A percentile compares a stretch with the other conserved stretches of the same genome.
These are phyloP conservation scores for Flaveria robusta DNA, from an alignment of 129 eudicot species.

Conservation along the genomic window DNA sequence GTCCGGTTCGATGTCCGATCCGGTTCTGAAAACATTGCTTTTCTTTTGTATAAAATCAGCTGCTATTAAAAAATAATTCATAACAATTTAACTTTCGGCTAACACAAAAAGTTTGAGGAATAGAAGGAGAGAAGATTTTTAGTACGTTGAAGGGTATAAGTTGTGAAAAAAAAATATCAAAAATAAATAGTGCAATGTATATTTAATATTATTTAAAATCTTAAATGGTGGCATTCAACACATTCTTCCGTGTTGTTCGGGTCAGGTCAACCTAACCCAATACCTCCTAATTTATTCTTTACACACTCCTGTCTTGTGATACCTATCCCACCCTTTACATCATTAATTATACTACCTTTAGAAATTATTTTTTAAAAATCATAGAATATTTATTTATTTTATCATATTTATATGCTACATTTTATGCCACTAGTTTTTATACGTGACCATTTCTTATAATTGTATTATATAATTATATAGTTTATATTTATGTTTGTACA, in stretches of 20 bases:
- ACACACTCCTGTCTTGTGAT: slow-evolving; percentile 22
- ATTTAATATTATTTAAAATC: neutral
- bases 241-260: slow-evolving; percentile 45
- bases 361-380: neutral
- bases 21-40: too few relatives aligned
- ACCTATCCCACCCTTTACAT: neutral
- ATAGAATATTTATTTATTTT: neutral
- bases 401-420: neutral
- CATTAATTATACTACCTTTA: neutral
- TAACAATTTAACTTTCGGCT: neutral
- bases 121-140: neutral
- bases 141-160: neutral
- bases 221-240: slow-evolving; percentile 33
- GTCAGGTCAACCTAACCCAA: slow-evolving; percentile 38
- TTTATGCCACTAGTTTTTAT: too few relatives aligned
- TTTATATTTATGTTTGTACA: neutral
- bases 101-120: neutral
- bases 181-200: neutral
- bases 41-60: too few relatives aligned
- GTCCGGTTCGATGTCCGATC: too few relatives aligned
- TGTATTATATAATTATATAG: neutral
- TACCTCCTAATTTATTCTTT: slow-evolving; percentile 28
- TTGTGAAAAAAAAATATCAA: neutral
- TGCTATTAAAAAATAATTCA: too few relatives aligned
- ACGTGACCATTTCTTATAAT: neutral